A percentile compares a stretch with the other conserved stretches of the same genome.
phyloP scores from a whole-genome alignment of 139 green algal genomes.

The Raphidocelis subcapitata region DNA sequence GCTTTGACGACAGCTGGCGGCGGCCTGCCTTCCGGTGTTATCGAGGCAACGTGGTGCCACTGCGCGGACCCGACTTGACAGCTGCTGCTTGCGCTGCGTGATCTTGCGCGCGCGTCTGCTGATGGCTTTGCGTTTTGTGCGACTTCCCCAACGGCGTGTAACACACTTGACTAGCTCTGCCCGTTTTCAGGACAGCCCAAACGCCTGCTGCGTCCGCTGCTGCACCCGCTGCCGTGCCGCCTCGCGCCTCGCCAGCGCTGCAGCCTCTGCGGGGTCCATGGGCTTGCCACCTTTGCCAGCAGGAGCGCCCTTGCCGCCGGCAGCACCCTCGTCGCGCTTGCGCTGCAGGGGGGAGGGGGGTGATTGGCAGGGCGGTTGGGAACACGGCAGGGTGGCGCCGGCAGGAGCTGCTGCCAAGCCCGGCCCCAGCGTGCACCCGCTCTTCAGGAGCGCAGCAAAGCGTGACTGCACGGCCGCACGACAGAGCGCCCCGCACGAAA shows the following conservation, averaged over 20 bases:
- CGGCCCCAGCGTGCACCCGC: too few relatives aligned
- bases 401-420: conserved; percentile 1
- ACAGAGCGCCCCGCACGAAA: too few relatives aligned
- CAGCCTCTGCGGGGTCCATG: conserved; percentile 64
- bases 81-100: too few relatives aligned
- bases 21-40: too few relatives aligned
- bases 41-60: too few relatives aligned
- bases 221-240: conserved; percentile 70
- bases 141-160: too few relatives aligned
- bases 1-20: too few relatives aligned
- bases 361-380: conserved; percentile 1
- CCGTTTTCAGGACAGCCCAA: conserved; percentile 57
- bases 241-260: conserved; percentile 65
- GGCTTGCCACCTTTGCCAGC: conserved; percentile 38
- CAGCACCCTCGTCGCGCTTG: conserved; percentile 24
- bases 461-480: too few relatives aligned
- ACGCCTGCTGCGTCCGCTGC: conserved; percentile 58
- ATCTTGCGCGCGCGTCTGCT: too few relatives aligned
- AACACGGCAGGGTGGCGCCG: not conserved
- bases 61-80: too few relatives aligned
- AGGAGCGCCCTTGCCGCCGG: conserved; percentile 6
- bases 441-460: not conserved
- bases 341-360: conserved; percentile 19
- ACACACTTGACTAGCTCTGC: too few relatives aligned
- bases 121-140: too few relatives aligned